Percentiles rank a stretch among this genome's conserved stretches.
Conservation (phyloP, 2,329 filamentous ascomycete genomes). For the Sclerotiophoma versabilis region DNA sequence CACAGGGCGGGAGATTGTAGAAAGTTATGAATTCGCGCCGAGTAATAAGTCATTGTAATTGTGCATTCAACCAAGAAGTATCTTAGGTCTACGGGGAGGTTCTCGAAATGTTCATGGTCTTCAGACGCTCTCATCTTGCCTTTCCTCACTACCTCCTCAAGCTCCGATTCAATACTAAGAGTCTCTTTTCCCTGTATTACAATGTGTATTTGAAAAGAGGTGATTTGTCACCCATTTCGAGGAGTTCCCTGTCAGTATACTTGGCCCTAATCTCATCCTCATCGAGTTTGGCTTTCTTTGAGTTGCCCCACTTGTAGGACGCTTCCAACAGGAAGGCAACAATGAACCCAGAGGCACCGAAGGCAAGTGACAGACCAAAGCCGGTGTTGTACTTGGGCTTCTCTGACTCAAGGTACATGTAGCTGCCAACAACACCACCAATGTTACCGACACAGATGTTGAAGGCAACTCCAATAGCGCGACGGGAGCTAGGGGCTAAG, state of each 20-base stretch:
- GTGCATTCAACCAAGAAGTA: no score
- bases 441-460: constrained; percentile 41
- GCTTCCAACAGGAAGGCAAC: constrained; percentile 35
- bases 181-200: neutral
- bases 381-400: constrained; percentile 48
- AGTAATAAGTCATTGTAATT: no score
- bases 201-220: constrained; percentile 50
- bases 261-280: constrained; percentile 46
- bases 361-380: constrained; percentile 45
- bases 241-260: constrained; percentile 49
- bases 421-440: constrained; percentile 42
- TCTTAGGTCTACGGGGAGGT: no score
- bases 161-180: neutral
- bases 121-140: no score
- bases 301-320: constrained; percentile 46
- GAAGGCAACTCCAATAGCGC: constrained; percentile 41
- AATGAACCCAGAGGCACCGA: constrained; percentile 33
- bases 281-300: constrained; percentile 42
- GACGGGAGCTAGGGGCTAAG: constrained; percentile 37
- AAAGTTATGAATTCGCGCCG: no score
- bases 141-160: no score
- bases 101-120: no score
- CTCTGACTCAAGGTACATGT: constrained; percentile 48
- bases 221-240: constrained; percentile 50
- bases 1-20: no score